Evolutionary conservation across 768 basidiomycete genomes (phyloP).

Genomic region (Sporobolomyces pararoseus): DNA sequence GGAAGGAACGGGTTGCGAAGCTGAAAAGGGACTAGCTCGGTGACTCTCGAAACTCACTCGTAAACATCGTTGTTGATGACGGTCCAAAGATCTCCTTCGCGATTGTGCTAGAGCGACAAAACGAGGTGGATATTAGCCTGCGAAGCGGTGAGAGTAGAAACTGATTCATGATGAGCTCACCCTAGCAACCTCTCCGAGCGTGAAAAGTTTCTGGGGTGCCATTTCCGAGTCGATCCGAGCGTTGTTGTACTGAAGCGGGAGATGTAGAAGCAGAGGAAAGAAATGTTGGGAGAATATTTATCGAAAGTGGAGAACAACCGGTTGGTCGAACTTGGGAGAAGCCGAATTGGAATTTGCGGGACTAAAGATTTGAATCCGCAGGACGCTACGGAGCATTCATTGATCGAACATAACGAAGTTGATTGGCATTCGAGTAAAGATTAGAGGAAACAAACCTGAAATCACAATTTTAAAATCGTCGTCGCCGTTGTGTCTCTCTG

Average conservation of each 20-base stretch:
- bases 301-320: neutral
- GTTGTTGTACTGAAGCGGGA: neutral
- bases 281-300: too few relatives aligned
- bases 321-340: neutral
- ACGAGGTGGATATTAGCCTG: neutral
- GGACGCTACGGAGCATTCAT: too few relatives aligned
- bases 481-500: constrained; percentile 3
- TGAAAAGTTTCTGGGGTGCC: neutral
- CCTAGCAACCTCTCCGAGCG: constrained; percentile 18
- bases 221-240: neutral
- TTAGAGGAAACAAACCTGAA: too few relatives aligned
- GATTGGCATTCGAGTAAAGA: too few relatives aligned
- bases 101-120: constrained; percentile 60
- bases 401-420: too few relatives aligned
- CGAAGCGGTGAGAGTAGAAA: neutral
- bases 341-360: neutral
- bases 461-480: too few relatives aligned
- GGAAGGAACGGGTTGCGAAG: neutral
- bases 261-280: too few relatives aligned
- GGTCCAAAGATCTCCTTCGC: constrained; percentile 78
- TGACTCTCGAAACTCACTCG: constrained; percentile 53
- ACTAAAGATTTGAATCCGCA: too few relatives aligned
- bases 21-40: neutral
- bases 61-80: constrained; percentile 76
- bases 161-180: neutral